Base-by-base conservation (phyloP, 257 asterid genomes). In the Coffea canephora region DNA sequence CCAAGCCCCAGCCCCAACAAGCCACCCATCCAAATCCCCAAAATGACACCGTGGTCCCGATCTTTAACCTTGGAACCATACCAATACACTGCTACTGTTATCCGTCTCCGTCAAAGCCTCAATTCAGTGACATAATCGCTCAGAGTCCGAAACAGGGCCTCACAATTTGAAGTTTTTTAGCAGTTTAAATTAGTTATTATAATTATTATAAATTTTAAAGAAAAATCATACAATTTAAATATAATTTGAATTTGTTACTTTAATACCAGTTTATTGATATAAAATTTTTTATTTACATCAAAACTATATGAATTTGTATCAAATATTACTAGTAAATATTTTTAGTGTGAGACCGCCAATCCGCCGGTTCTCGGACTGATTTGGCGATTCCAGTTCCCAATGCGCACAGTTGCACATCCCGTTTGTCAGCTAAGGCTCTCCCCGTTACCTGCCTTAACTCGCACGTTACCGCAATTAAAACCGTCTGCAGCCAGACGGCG, bases 401-500 rank as follows among this genome's bases (percentile, higher is more conserved):
- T 4, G 45, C 52, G 3, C 19, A 36, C 59, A 52, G 15, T 69
- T 15, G 0, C 43, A 39, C 43, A 2, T 57, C 46, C 81, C 68
- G 45, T 36, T 43, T 68, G 69, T 43, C 59, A 71, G 16, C 36
- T 62, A 2, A n/a, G 36, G 68, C 7, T 9, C 55, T 27, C 5
- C 70, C 71, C 64, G 82, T 46, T 25, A 23, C 77, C 31, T 59
- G 77, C 2, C 70, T 70, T 57, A 15, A 41, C 39, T 61, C 52
- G 34, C 73, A 79, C 73, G 82, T 61, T 66, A 70, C 7, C 68
- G 49, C 23, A 65, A 45, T 49, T 48, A 67, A 25, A 54, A 11
- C 75, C 76, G 3, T 41, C 55, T 16, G 18, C 46, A n/a, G 27
- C 9, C 52, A 66, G 73, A 79, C 82, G 78, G 83, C 79, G 75